These are phyloP conservation scores for Nakaseomyces bracarensis DNA, from an alignment of 1,139 yeast genomes.

Conservation along the genomic window DNA sequence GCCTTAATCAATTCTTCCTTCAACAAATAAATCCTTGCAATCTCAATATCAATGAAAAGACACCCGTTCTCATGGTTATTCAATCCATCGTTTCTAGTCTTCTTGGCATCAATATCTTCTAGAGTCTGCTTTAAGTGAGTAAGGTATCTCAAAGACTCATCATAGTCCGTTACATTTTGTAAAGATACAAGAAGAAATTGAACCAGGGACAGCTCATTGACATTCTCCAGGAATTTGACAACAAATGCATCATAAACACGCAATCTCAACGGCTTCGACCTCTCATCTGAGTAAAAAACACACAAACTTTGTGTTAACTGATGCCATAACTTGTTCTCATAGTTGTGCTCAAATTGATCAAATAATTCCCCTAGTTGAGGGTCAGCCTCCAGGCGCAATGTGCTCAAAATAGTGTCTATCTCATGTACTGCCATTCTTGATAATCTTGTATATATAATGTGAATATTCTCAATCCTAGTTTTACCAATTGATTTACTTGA, in stretches of 20 bases:
- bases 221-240: constrained; percentile 53
- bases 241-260: constrained; percentile 69
- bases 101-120: constrained; percentile 34
- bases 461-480: too few relatives aligned
- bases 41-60: constrained; percentile 65
- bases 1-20: constrained; percentile 54
- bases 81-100: constrained; percentile 31
- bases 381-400: constrained; percentile 58
- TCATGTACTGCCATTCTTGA: constrained; percentile 16
- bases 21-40: constrained; percentile 60
- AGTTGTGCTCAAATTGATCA: constrained; percentile 73
- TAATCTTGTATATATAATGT: neutral
- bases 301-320: constrained; percentile 68
- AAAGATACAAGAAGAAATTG: constrained; percentile 52
- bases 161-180: constrained; percentile 38
- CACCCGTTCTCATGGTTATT: constrained; percentile 35
- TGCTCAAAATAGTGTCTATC: constrained; percentile 49
- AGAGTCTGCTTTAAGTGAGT: constrained; percentile 40
- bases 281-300: constrained; percentile 49
- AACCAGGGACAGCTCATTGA: constrained; percentile 73
- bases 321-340: constrained; percentile 76
- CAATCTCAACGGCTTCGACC: constrained; percentile 47
- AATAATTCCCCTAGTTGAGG: constrained; percentile 57
- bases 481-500: too few relatives aligned
- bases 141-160: constrained; percentile 52